A percentile compares a stretch with the other conserved stretches of the same genome.
Conservation (phyloP, 2,329 filamentous ascomycete species). For the Beauveria pseudobassiana region DNA sequence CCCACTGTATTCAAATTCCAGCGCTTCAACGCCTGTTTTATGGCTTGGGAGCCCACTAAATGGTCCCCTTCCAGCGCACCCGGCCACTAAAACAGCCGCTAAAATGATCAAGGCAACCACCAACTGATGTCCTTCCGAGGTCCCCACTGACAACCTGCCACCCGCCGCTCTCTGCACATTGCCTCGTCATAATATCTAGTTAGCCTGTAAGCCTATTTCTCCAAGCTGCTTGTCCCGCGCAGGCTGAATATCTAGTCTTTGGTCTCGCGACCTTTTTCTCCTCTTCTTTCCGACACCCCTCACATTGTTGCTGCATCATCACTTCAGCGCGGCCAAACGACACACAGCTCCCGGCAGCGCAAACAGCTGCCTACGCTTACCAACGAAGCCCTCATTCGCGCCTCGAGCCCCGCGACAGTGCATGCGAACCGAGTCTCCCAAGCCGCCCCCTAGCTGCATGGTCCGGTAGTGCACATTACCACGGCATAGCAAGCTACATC, state of each 20-base stretch:
- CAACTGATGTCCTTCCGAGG: not conserved
- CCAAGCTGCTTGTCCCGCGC: not conserved
- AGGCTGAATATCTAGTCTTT: not conserved
- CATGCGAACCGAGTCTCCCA: not conserved
- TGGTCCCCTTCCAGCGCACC: not conserved
- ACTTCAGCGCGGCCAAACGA: not conserved
- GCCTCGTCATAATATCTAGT: not conserved
- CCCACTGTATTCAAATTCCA: not conserved
- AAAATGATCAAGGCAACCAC: not conserved
- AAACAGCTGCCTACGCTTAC: not conserved
- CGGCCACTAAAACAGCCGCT: not conserved
- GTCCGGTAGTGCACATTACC: not conserved
- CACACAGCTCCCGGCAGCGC: not conserved
- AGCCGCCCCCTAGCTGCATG: not conserved
- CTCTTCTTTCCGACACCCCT: not conserved
- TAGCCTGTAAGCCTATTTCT: not conserved
- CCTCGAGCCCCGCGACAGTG: not conserved
- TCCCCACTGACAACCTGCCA: not conserved
- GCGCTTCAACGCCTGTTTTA: not conserved
- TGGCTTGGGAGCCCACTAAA: not conserved
- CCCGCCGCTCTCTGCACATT: not conserved
- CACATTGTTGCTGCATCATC: not conserved
- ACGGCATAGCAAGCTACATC: not conserved
- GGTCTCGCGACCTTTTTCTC: not conserved
- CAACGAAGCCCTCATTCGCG: not conserved